These are phyloP conservation scores for Eucalyptus viminalis DNA, from an alignment of 345 rosid species.

Conservation along the genomic window DNA sequence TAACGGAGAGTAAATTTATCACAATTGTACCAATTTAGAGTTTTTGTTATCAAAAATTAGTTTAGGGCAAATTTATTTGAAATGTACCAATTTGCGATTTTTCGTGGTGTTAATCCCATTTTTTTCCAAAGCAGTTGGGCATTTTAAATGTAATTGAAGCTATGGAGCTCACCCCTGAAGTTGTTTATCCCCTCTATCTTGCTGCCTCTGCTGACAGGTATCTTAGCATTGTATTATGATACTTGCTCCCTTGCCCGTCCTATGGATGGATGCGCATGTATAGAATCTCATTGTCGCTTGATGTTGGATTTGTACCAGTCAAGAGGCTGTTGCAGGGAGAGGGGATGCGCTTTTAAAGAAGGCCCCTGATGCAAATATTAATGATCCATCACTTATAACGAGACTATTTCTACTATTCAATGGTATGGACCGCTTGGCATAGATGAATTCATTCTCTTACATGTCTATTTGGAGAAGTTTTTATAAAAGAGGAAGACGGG, in stretches of 20 bases:
- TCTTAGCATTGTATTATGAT: neutral
- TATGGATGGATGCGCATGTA: neutral
- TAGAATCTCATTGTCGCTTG: neutral
- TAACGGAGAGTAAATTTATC: too few species aligned
- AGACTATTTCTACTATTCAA: constrained; percentile 54
- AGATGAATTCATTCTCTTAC: too few species aligned
- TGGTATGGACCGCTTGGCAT: too few species aligned
- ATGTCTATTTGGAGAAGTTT: too few species aligned
- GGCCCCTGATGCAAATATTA: constrained; percentile 65
- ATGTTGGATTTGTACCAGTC: constrained; percentile 37
- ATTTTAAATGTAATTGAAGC: constrained; percentile 75
- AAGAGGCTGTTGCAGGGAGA: constrained; percentile 72
- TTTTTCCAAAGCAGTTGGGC: constrained; percentile 35
- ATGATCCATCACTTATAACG: constrained; percentile 58
- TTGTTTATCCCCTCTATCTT: constrained; percentile 64
- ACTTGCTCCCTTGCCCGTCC: neutral
- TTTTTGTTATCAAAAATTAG: too few species aligned
- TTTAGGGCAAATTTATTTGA: too few species aligned
- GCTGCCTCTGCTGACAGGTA: constrained; percentile 79
- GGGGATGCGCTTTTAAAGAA: constrained; percentile 85
- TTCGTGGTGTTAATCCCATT: too few species aligned
- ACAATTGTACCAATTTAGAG: too few species aligned
- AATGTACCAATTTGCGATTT: too few species aligned
- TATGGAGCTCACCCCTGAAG: constrained; percentile 58
- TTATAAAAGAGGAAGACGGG: too few species aligned